A percentile compares a stretch with the other conserved stretches of the same genome.
Evolutionary conservation across 164 flowering plant genomes (phyloP).

Genomic region (Vitis vinifera): ASM3070453v1 NC_081815.1:9605501-9606000

Average conservation of each 20-base stretch:
- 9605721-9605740: not conserved
- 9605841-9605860: not conserved
- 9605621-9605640: slow-evolving; percentile 64
- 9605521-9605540: slow-evolving; percentile 92
- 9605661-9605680: slow-evolving; percentile 84
- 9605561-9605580: slow-evolving; percentile 79
- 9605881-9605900: slow-evolving; percentile 25
- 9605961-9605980: slow-evolving; percentile 51
- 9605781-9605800: not conserved
- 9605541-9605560: slow-evolving; percentile 79
- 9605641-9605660: slow-evolving; percentile 94
- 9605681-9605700: slow-evolving; percentile 39
- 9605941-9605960: slow-evolving; percentile 42
- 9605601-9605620: slow-evolving; percentile 47
- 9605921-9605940: slow-evolving; percentile 57
- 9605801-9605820: not conserved
- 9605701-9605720: not conserved
- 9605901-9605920: slow-evolving; percentile 85
- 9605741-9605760: slow-evolving; percentile 2
- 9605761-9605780: not conserved
- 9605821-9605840: not conserved
- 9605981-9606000: slow-evolving; percentile 51
- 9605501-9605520: slow-evolving; percentile 16
- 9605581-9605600: slow-evolving; percentile 60
- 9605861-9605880: not conserved